Conservation (phyloP, 179 eudicot genomes). For the Carnegiea gigantea region DNA sequence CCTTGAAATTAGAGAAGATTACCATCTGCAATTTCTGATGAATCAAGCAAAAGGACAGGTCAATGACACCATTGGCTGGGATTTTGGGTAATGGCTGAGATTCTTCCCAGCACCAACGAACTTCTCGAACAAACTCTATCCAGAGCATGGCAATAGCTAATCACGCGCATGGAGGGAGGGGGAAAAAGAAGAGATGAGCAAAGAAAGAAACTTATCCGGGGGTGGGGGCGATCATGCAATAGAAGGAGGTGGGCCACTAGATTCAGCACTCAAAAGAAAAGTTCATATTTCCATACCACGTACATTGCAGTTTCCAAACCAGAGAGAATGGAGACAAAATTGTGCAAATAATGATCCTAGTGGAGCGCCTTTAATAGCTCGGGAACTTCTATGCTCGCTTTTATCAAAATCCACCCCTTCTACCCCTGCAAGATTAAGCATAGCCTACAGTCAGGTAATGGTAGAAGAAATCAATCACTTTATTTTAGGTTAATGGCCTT, state of each 20-base stretch:
- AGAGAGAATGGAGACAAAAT: constrained; percentile 84
- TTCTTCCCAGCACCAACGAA: constrained; percentile 99
- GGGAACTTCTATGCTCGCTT: constrained; percentile 62
- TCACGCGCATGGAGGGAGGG: constrained; percentile 16
- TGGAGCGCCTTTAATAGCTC: constrained; percentile 88
- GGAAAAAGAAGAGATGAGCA: not conserved
- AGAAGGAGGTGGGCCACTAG: not conserved
- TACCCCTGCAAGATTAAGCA: constrained; percentile 42
- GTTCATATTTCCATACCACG: constrained; percentile 54
- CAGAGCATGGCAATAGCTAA: constrained; percentile 91
- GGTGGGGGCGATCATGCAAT: not conserved
- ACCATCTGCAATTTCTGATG: constrained; percentile 98
- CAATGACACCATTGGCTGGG: constrained; percentile 56
- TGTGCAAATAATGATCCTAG: constrained; percentile 83
- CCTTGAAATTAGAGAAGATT: constrained; percentile 23
- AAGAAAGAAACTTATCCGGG: not conserved
- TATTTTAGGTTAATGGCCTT: not conserved
- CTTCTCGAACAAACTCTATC: constrained; percentile 97
- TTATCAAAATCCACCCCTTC: constrained; percentile 38
- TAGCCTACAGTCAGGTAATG: constrained; percentile 3
- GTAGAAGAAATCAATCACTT: not conserved
- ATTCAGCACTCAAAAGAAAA: constrained; percentile 14
- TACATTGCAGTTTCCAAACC: constrained; percentile 96
- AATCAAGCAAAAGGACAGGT: constrained; percentile 85
- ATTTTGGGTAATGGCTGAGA: constrained; percentile 82